A percentile compares a stretch with the other conserved stretches of the same genome.
phyloP scores from a whole-genome alignment of 495 filamentous ascomycete genomes.

The Cryomyces minteri region DNA sequence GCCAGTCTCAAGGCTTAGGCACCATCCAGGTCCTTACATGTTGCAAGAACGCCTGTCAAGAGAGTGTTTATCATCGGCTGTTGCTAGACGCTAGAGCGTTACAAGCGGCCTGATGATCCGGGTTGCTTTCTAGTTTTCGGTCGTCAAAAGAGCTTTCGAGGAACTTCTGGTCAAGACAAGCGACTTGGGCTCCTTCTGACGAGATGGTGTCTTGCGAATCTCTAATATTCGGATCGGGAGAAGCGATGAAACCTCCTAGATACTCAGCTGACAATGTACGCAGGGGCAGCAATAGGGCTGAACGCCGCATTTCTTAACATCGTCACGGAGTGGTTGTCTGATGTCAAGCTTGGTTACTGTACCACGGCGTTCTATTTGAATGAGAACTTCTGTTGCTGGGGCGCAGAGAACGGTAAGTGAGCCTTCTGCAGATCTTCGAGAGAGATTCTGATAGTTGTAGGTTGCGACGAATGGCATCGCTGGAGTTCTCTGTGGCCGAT shows the following conservation, averaged over 20 bases:
- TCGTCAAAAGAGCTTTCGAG: no score
- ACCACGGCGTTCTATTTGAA: constrained; percentile 93
- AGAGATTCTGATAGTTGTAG: constrained; percentile 23
- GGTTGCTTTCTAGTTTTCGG: no score
- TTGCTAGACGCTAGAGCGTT: no score
- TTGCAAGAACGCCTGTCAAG: no score
- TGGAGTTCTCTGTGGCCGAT: constrained; percentile 66
- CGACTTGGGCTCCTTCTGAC: no score
- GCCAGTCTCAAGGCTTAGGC: no score
- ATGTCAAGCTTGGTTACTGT: constrained; percentile 89
- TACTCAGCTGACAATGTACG: constrained; percentile 1
- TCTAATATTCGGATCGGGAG: no score
- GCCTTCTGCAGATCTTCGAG: neutral
- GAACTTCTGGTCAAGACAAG: no score
- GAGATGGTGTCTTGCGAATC: no score
- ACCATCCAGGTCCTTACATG: no score
- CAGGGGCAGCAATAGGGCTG: constrained; percentile 68
- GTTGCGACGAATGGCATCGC: constrained; percentile 74
- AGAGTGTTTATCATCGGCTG: no score
- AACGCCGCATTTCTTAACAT: constrained; percentile 94
- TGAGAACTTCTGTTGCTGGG: constrained; percentile 97
- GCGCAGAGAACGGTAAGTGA: constrained; percentile 62
- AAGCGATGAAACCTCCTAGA: neutral
- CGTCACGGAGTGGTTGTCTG: constrained; percentile 89
- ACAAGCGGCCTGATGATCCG: no score